Conservation (phyloP, 176 grass and related monocot genomes). For the Triticum turgidum region DNA sequence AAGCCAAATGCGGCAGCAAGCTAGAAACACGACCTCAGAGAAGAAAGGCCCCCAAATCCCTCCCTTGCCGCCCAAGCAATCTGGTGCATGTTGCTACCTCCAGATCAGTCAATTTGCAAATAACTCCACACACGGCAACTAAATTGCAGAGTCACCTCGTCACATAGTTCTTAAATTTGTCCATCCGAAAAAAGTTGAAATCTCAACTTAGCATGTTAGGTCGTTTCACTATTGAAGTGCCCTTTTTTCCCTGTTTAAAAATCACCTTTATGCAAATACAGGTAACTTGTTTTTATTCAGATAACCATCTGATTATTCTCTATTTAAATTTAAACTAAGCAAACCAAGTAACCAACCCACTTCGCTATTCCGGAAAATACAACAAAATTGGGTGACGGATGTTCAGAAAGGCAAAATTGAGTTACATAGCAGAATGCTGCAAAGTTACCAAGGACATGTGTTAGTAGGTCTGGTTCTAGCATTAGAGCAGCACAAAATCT, state of each 20-base stretch:
- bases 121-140: too few species aligned
- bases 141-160: neutral
- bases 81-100: too few species aligned
- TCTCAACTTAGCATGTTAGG: neutral
- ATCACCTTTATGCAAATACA: neutral
- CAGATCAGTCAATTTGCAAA: too few species aligned
- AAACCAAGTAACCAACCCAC: neutral
- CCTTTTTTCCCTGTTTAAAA: slow-evolving; percentile 1
- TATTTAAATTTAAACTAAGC: neutral
- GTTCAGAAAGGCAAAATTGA: neutral
- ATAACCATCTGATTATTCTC: neutral
- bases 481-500: neutral
- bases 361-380: neutral
- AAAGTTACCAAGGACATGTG: neutral
- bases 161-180: neutral
- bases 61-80: too few species aligned
- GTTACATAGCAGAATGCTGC: neutral
- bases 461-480: neutral
- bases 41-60: too few species aligned
- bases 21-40: too few species aligned
- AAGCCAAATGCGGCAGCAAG: too few species aligned
- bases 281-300: neutral
- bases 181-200: neutral
- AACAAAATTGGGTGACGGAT: neutral
- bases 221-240: neutral